phyloP scores from a whole-genome alignment of 176 grass and related monocot species.

The Poa annua region DNA sequence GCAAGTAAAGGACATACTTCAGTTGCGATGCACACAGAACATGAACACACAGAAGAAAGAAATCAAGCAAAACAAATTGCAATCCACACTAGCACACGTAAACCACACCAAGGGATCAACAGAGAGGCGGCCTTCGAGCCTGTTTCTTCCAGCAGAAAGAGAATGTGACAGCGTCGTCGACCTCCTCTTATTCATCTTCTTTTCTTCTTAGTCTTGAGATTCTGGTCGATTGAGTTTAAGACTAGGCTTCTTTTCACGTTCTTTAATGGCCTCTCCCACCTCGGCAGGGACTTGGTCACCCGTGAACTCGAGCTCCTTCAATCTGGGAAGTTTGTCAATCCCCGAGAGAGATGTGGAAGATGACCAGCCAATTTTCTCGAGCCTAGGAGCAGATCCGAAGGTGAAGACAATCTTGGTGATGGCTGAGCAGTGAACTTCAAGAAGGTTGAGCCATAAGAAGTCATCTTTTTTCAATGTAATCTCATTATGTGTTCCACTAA shows the following conservation, averaged over 20 bases:
- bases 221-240: not conserved
- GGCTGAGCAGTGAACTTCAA: not conserved
- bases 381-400: not conserved
- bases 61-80: not conserved
- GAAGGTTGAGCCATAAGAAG: not conserved
- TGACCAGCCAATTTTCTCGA: not conserved
- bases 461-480: not conserved
- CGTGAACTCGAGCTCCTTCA: conserved; percentile 26
- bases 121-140: not conserved
- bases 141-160: not conserved
- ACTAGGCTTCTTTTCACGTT: not conserved
- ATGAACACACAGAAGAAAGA: not conserved
- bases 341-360: not conserved
- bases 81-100: conserved; percentile 2
- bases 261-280: not conserved
- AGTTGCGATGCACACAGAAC: no score
- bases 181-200: no score
- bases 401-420: not conserved
- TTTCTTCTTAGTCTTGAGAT: not conserved
- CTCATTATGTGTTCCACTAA: not conserved
- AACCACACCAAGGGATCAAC: conserved; percentile 10
- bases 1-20: not conserved
- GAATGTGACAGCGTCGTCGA: no score
- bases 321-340: not conserved
- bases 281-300: not conserved